These are phyloP conservation scores for Neopestalotiopsis sp. DNA, from an alignment of 2,329 filamentous ascomycete genomes.

Conservation along the genomic window DNA sequence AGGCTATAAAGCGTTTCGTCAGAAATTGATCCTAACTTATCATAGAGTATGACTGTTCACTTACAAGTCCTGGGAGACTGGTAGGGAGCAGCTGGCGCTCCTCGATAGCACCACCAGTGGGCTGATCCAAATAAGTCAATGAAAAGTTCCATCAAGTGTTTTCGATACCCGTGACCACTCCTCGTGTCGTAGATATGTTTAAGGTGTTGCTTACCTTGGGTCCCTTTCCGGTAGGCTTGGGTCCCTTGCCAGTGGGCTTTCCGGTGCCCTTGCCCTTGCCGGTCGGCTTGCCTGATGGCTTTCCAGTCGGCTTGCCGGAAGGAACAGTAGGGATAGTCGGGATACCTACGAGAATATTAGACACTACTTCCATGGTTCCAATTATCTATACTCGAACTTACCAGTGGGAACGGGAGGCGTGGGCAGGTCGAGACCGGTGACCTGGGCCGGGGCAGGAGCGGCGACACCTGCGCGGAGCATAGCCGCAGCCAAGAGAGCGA, in stretches of 20 bases:
- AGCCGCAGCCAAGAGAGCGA: conserved; percentile 15
- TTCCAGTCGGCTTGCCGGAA: background rate
- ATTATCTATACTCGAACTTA: background rate
- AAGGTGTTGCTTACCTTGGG: background rate
- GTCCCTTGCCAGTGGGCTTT: conserved; percentile 1
- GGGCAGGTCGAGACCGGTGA: background rate
- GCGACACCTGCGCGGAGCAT: conserved; percentile 10
- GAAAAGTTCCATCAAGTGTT: background rate
- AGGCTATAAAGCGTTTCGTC: background rate
- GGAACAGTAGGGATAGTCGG: background rate
- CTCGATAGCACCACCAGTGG: background rate
- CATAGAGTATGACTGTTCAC: too few species aligned
- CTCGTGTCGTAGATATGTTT: too few species aligned
- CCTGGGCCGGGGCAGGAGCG: conserved; percentile 6
- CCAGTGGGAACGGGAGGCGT: background rate
- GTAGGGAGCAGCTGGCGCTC: background rate
- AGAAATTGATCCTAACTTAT: too few species aligned
- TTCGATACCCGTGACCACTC: too few species aligned
- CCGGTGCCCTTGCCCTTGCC: conserved; percentile 9
- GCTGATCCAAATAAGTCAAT: background rate
- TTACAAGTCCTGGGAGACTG: background rate
- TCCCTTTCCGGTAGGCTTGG: conserved; percentile 2
- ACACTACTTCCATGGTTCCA: background rate
- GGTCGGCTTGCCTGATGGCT: background rate
- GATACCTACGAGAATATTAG: background rate